phyloP scores from a whole-genome alignment of 2,329 filamentous ascomycete species.

The Nemania sp. region DNA sequence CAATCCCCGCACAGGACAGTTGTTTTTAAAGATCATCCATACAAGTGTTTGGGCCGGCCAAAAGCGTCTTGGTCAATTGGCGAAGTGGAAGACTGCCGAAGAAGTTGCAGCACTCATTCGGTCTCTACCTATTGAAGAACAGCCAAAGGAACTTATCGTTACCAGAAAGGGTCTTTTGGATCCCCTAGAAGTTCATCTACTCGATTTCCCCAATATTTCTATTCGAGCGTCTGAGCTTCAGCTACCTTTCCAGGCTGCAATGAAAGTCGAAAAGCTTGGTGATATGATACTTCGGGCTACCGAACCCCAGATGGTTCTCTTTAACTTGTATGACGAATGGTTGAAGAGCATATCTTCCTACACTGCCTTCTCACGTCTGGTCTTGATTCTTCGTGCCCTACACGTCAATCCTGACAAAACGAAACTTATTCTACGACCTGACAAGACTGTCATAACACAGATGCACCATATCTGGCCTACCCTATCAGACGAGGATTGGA shows the following conservation, averaged over 20 bases:
- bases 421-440: slow-evolving; percentile 91
- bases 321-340: slow-evolving; percentile 99
- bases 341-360: slow-evolving; percentile 98
- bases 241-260: slow-evolving; percentile 97
- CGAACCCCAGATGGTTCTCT: slow-evolving; percentile 99
- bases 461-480: slow-evolving; percentile 99
- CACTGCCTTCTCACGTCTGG: slow-evolving; percentile 95
- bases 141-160: slow-evolving; percentile 98
- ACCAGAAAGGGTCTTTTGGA: slow-evolving; percentile 97
- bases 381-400: slow-evolving; percentile 91
- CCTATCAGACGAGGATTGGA: slow-evolving; percentile 95
- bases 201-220: slow-evolving; percentile 99
- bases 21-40: slow-evolving; percentile 99
- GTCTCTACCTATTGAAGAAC: slow-evolving; percentile 95
- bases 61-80: slow-evolving; percentile 97
- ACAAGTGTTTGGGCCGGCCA: slow-evolving; percentile 99
- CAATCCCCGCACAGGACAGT: slow-evolving; percentile 96
- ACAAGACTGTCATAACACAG: slow-evolving; percentile 98
- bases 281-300: slow-evolving; percentile 99
- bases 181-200: slow-evolving; percentile 94
- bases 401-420: slow-evolving; percentile 99
- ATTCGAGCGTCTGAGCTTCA: slow-evolving; percentile 97
- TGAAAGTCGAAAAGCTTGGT: slow-evolving; percentile 99
- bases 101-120: slow-evolving; percentile 98
- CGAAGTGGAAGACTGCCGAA: slow-evolving; percentile 99